Base-by-base conservation (phyloP, 177 flowering plant species). In the Vitis hybrid region DNA sequence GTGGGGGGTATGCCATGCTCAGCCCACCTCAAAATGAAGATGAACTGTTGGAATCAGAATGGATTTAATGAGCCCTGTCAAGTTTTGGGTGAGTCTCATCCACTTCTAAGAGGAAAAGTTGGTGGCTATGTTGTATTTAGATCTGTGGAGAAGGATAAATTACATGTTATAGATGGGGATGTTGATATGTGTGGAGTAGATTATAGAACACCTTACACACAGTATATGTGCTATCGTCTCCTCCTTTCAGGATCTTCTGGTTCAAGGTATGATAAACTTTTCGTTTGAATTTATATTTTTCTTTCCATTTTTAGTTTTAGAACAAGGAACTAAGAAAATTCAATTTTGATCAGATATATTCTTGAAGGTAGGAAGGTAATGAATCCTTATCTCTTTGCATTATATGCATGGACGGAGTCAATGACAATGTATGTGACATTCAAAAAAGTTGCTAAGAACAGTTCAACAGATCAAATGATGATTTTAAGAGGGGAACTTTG, bases 1-100 rank as follows among this genome's bases (percentile, higher is more conserved):
- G 65, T 88, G 12, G 87, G 85, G 60, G 89, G 89, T 15, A 86
- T 88, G 87, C 88, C 84, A 17, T 86, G 89, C 63, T 55, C 77
- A 59, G 87, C 83, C 74, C 66, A 76, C 82, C 84, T 88, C 4
- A 77, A 58, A 69, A 69, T 88, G 84, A 83, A 78, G 64, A 80
- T 85, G 82, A 77, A 76, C 40, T 56, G 62, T 45, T 23, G 56
- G 60, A 48, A 18, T 10, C 54, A 54, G 54, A 71, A 56, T 15
- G 72, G 14, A 49, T 56, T 11, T 11, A 58, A 66, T 73, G 65
- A 72, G 55, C 4, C 3, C 32, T 21, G 68, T 57, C 5, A 4
- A 23, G 45, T 15, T 32, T 12, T 18, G 4, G 77, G 72, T 58
- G 75, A 52, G n/a, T 61, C 78, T 55, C 73, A 79, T 66, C 59